These are phyloP conservation scores for Manihot esculenta DNA, from an alignment of 441 rosid genomes.

Conservation along the genomic window DNA sequence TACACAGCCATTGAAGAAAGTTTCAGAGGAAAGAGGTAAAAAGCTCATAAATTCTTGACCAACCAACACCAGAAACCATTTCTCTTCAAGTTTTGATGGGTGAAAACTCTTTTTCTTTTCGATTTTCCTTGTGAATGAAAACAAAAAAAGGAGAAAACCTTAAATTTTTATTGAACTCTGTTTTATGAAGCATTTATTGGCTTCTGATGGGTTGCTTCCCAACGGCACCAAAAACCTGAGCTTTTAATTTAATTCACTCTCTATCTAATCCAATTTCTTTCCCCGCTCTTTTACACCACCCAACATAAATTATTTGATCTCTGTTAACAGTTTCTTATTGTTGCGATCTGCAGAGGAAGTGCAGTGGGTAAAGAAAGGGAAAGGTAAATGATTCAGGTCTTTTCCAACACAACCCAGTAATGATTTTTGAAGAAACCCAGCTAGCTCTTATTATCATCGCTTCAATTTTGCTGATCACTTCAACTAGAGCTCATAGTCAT, in stretches of 20 bases:
- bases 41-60: slow-evolving; percentile 18
- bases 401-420: slow-evolving; percentile 10
- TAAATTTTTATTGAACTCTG: slow-evolving; percentile 23
- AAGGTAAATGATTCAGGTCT: slow-evolving; percentile 21
- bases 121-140: too few species aligned
- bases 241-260: not conserved
- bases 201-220: slow-evolving; percentile 43
- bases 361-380: not conserved
- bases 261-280: not conserved
- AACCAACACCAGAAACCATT: not conserved
- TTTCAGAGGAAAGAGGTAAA: not conserved
- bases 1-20: slow-evolving; percentile 8
- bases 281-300: not conserved
- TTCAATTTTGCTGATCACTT: slow-evolving; percentile 9
- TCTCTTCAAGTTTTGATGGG: not conserved
- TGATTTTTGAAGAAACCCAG: slow-evolving; percentile 28
- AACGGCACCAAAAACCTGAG: slow-evolving; percentile 29
- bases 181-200: slow-evolving; percentile 42
- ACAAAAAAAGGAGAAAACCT: not conserved
- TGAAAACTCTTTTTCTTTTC: too few species aligned
- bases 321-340: not conserved
- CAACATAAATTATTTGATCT: slow-evolving; percentile 17
- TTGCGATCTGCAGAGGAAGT: slow-evolving; percentile 11
- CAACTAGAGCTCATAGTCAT: slow-evolving; percentile 20
- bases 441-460: slow-evolving; percentile 2